Evolutionary conservation across 2,329 filamentous ascomycete genomes (phyloP).

Genomic region (Clonostachys rosea): DNA sequence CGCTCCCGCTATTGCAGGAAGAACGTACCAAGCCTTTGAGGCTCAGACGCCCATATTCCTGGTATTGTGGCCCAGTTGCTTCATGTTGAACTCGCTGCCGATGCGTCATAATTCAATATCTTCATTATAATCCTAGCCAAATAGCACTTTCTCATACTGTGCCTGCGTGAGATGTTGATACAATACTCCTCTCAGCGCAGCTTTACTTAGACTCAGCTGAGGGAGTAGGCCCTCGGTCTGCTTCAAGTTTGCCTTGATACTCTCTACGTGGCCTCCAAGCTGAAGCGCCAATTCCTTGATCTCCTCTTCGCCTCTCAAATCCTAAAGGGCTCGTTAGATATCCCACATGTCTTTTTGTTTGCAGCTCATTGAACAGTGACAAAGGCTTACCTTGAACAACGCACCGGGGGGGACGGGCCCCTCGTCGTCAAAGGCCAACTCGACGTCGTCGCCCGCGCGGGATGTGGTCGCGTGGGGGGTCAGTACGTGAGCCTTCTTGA

Average conservation of each 20-base stretch:
- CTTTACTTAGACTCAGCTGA: conserved; percentile 40
- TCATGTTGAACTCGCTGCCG: too few relatives aligned
- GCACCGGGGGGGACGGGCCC: background rate
- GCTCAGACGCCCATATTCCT: too few relatives aligned
- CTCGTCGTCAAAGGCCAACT: conserved; percentile 1
- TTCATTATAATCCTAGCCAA: conserved; percentile 19
- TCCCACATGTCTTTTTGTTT: background rate
- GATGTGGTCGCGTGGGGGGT: conserved; percentile 28
- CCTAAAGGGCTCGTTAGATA: too few relatives aligned
- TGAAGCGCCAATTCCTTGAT: conserved; percentile 39
- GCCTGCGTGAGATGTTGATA: conserved; percentile 36
- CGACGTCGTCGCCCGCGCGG: conserved; percentile 1
- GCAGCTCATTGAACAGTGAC: background rate
- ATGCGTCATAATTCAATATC: too few relatives aligned
- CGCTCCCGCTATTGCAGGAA: too few relatives aligned
- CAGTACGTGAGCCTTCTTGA: conserved; percentile 44
- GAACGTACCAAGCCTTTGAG: too few relatives aligned
- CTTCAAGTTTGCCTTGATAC: conserved; percentile 46
- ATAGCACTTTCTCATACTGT: conserved; percentile 41
- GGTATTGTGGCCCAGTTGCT: too few relatives aligned
- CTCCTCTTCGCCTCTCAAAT: conserved; percentile 28
- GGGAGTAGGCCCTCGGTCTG: conserved; percentile 48
- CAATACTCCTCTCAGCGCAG: conserved; percentile 43
- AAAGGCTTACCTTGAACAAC: conserved; percentile 12
- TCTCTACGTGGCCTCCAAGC: conserved; percentile 51